Evolutionary conservation across 768 basidiomycete genomes (phyloP).

Genomic region (Hericium alpestre): DNA sequence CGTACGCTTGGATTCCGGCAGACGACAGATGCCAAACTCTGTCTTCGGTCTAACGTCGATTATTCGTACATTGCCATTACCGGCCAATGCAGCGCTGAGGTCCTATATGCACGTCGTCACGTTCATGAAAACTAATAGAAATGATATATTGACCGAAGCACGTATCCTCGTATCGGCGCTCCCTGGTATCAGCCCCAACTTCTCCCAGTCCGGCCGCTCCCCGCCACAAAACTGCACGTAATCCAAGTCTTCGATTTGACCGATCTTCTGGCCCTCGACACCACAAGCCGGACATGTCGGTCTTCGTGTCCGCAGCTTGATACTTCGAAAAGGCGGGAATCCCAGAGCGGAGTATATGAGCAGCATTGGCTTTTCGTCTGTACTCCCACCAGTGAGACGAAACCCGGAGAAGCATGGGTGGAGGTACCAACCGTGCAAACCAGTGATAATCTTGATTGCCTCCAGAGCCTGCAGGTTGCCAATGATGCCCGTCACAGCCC

Average conservation of each 20-base stretch:
- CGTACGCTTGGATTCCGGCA: slow-evolving; percentile 68
- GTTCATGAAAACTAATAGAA: neutral
- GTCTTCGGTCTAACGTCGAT: slow-evolving; percentile 72
- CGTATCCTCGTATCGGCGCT: slow-evolving; percentile 11
- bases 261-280: slow-evolving; percentile 29
- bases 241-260: slow-evolving; percentile 47
- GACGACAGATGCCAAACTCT: slow-evolving; percentile 80
- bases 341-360: slow-evolving; percentile 67
- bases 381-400: neutral
- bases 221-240: slow-evolving; percentile 87
- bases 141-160: slow-evolving; percentile 22
- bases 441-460: slow-evolving; percentile 68
- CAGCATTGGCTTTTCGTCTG: slow-evolving; percentile 54
- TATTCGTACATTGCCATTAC: slow-evolving; percentile 28
- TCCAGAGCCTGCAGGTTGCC: slow-evolving; percentile 87
- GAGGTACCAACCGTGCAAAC: slow-evolving; percentile 45
- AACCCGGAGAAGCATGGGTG: neutral
- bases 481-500: slow-evolving; percentile 81
- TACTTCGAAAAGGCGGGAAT: slow-evolving; percentile 62
- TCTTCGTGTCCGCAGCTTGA: slow-evolving; percentile 70
- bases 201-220: slow-evolving; percentile 52
- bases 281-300: slow-evolving; percentile 72
- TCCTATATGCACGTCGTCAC: slow-evolving; percentile 1
- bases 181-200: slow-evolving; percentile 32
- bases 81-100: slow-evolving; percentile 38